Evolutionary conservation across 805 yeast species (phyloP).

Genomic region (Pachysolen tannophilus): DNA sequence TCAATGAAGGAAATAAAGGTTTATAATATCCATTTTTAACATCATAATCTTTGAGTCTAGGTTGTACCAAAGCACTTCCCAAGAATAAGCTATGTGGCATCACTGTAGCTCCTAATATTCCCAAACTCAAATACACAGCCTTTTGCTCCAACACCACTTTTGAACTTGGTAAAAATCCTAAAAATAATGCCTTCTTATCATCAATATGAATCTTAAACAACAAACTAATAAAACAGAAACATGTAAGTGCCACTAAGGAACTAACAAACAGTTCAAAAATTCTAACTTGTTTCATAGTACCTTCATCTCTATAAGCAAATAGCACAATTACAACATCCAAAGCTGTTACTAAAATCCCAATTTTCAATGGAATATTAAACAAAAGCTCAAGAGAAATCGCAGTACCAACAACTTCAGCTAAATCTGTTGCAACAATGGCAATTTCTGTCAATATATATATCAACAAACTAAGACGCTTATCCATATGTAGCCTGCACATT

Average conservation of each 20-base stretch:
- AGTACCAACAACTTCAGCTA: constrained; percentile 97
- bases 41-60: constrained; percentile 76
- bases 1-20: too few species aligned
- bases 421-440: constrained; percentile 91
- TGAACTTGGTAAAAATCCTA: constrained; percentile 58
- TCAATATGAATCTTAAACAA: constrained; percentile 61
- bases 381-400: constrained; percentile 87
- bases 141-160: constrained; percentile 40
- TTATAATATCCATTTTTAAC: constrained; percentile 52
- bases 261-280: constrained; percentile 80
- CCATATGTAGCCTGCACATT: constrained; percentile 71
- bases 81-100: constrained; percentile 90
- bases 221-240: constrained; percentile 77
- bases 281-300: constrained; percentile 70
- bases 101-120: constrained; percentile 87
- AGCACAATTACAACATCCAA: constrained; percentile 80
- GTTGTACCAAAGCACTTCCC: constrained; percentile 85
- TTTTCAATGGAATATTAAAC: constrained; percentile 67
- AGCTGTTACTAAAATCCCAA: constrained; percentile 80
- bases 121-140: constrained; percentile 75
- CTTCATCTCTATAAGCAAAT: constrained; percentile 80
- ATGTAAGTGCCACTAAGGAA: constrained; percentile 69
- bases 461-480: constrained; percentile 47
- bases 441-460: constrained; percentile 77
- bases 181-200: constrained; percentile 48